A percentile compares a stretch with the other conserved stretches of the same genome.
Conservation (phyloP, 202 grass and related monocot genomes). For the Panicum hallii region DNA sequence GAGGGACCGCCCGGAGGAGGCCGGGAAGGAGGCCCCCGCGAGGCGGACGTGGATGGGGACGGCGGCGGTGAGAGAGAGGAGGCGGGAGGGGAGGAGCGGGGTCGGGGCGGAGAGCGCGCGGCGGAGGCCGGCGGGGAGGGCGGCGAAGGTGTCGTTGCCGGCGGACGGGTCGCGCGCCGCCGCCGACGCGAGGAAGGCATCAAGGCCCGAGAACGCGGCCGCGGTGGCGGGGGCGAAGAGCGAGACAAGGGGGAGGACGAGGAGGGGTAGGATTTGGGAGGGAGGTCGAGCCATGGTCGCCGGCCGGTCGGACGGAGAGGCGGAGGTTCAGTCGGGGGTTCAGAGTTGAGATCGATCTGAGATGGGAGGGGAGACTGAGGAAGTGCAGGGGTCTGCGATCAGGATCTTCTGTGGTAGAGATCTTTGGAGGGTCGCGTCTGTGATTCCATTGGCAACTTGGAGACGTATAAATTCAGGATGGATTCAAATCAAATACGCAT, state of each 20-base stretch:
- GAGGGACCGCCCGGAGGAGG: conserved; percentile 53
- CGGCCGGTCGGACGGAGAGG: conserved; percentile 21
- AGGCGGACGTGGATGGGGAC: conserved; percentile 80
- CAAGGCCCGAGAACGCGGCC: conserved; percentile 58
- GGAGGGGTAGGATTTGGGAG: conserved; percentile 27
- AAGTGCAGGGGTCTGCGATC: background rate
- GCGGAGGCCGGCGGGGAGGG: conserved; percentile 59
- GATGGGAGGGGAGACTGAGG: conserved; percentile 34
- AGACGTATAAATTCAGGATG: no score
- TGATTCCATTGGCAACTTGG: background rate
- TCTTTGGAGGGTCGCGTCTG: background rate
- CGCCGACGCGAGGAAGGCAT: conserved; percentile 67
- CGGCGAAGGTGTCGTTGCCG: conserved; percentile 68
- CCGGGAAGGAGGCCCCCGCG: conserved; percentile 67
- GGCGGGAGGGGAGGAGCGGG: conserved; percentile 48
- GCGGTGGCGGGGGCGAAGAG: conserved; percentile 26
- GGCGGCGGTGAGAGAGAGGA: conserved; percentile 67
- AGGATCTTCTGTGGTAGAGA: conserved; percentile 34
- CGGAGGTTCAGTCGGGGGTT: conserved; percentile 30
- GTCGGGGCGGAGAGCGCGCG: conserved; percentile 47
- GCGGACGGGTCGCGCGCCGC: conserved; percentile 63
- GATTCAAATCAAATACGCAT: no score
- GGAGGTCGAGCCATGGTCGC: conserved; percentile 47
- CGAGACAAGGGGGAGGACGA: conserved; percentile 21
- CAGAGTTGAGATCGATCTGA: conserved; percentile 53